Conservation (phyloP, 129 eudicot genomes). For the Gnaphalium uliginosum region DNA sequence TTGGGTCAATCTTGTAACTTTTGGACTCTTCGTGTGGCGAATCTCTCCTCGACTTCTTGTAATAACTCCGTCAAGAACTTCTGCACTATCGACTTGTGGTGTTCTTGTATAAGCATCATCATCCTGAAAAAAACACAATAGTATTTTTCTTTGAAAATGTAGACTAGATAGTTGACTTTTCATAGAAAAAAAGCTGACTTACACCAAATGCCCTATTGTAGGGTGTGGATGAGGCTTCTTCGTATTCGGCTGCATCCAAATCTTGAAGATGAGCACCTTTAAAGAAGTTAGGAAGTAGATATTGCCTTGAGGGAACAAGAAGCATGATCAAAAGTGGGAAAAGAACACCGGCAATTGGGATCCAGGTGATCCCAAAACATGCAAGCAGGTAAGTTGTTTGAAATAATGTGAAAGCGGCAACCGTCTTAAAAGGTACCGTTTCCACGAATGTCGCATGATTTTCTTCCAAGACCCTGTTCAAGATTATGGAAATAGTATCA, state of each 20-base stretch:
- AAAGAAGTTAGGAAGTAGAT: constrained; percentile 80
- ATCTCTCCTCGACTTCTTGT: constrained; percentile 95
- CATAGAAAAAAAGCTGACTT: constrained; percentile 34
- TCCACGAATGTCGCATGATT: constrained; percentile 89
- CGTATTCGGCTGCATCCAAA: constrained; percentile 94
- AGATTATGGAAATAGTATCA: constrained; percentile 15
- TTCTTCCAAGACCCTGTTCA: constrained; percentile 76
- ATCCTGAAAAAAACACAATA: constrained; percentile 46
- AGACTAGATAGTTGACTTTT: constrained; percentile 16
- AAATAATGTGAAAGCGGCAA: constrained; percentile 80
- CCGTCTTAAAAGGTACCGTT: constrained; percentile 83
- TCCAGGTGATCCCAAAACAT: constrained; percentile 97
- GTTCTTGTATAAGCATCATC: constrained; percentile 41
- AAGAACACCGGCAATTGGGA: constrained; percentile 92
- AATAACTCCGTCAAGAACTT: constrained; percentile 73
- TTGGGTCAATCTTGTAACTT: constrained; percentile 59
- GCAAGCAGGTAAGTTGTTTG: constrained; percentile 75
- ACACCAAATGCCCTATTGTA: constrained; percentile 68
- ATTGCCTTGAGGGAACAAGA: constrained; percentile 91
- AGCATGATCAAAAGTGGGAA: constrained; percentile 97
- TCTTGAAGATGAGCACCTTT: constrained; percentile 97
- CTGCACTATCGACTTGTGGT: constrained; percentile 55
- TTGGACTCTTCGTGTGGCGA: constrained; percentile 60
- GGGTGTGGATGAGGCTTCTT: constrained; percentile 73
- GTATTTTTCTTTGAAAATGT: neutral